Base-by-base conservation (phyloP, 352 stramenopile genomes). In the Phytophthora constricta region DNA sequence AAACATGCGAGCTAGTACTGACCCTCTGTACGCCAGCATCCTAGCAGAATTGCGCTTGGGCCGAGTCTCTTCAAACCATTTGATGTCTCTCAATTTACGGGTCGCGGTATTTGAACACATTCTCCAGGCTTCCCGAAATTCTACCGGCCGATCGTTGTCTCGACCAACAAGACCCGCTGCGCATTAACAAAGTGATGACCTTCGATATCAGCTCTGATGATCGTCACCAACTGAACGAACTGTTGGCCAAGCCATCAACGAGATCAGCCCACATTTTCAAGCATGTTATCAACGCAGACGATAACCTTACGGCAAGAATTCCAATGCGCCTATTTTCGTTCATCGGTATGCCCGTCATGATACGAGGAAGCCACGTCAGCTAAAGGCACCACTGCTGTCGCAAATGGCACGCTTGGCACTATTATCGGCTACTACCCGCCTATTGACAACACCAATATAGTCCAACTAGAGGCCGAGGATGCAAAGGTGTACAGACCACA, bases 271-370 rank as follows among this genome's bases (percentile, higher is more conserved):
- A 20, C 1, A 57, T 64, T 17, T n/a, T 57, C 11, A 13, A 28
- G 0, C 13, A 56, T 1, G 27, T 64, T 11, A 16, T 56, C 20
- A 51, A 64, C 23, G 4, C 23, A 1, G 56, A 55, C 20, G 57
- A 64, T 22, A 45, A 64, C 17, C 7, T 57, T 1, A 64, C 57
- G 1, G 34, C 22, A 3, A n/a, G 46, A 19, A 28, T 64, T 1
- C n/a, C 57, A 3, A 64, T 64, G 14, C 31, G 39, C 20, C 19
- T 64, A 3, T 27, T 33, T 0, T 64, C 54, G 17, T 64, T 43
- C 46, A 51, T 64, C 11, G 57, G 57, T 3, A 64, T 64, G 57
- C 46, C 57, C 4, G 20, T 64, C 13, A 57, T 56, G 45, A 8
- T 2, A 57, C 57, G 0, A 11, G 57, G 0, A 57, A 57, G 19